phyloP scores from a whole-genome alignment of 345 rosid species.

The Lagerstroemia speciosa region DNA sequence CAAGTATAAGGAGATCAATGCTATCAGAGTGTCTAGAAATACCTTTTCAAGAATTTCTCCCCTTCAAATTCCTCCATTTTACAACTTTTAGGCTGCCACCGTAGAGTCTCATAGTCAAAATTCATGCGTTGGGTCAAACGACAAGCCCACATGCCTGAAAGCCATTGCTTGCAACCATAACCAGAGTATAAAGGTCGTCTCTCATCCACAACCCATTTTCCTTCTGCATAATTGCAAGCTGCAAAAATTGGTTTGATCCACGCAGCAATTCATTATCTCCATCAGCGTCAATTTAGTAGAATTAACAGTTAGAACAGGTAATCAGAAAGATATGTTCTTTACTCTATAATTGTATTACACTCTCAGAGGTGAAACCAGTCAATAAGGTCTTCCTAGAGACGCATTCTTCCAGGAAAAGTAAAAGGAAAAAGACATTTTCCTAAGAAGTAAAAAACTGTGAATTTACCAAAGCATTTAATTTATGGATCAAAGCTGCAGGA shows the following conservation, averaged over 20 bases:
- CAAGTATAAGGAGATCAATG: neutral
- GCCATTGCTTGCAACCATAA: slow-evolving; percentile 74
- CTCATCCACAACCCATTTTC: slow-evolving; percentile 86
- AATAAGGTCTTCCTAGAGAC: neutral
- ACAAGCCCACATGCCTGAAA: slow-evolving; percentile 93
- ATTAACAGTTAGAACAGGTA: neutral
- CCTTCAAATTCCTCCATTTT: slow-evolving; percentile 70
- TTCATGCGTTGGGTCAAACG: slow-evolving; percentile 77
- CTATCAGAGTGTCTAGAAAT: slow-evolving; percentile 2
- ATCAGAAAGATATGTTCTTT: neutral
- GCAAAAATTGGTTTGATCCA: slow-evolving; percentile 11
- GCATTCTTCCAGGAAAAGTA: neutral
- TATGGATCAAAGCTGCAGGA: neutral
- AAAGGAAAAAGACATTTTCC: neutral
- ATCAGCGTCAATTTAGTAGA: neutral
- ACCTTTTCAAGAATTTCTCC: slow-evolving; percentile 68
- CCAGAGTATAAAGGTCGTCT: slow-evolving; percentile 71
- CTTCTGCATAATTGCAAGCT: slow-evolving; percentile 79
- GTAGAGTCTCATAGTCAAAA: slow-evolving; percentile 62
- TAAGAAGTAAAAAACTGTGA: neutral
- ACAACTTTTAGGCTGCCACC: slow-evolving; percentile 88
- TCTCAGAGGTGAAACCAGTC: neutral
- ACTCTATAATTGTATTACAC: neutral
- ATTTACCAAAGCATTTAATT: neutral
- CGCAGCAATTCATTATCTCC: slow-evolving; percentile 8